Evolutionary conservation across 106 monocot genomes (phyloP), one percentile per base, ranked within the genome.

Genomic region (Agapanthus africanus): DNA sequence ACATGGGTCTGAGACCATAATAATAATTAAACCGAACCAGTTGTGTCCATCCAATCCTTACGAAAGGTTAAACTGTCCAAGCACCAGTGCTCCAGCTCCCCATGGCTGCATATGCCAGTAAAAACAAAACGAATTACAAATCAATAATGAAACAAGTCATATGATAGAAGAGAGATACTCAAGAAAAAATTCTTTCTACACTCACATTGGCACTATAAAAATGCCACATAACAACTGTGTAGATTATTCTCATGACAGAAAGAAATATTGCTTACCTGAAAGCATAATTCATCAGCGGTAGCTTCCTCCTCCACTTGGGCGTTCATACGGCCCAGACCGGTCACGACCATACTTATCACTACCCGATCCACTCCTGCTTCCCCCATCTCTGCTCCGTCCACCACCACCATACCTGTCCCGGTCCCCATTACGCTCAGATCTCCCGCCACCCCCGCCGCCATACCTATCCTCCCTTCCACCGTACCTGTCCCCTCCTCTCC

Each of bases 281-380:
- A 60, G 52, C 51, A 69, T 15, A 36, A 62, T 30, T 51, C 32
- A 54, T 62, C 41, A 79, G 56, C 85, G 82, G 46, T 85, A 84
- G 39, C 73, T 52, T 11, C 67, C 67, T 13, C 82, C 76, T 67
- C 77, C 70, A 59, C 82, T 64, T 18, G 79, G 74, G 25, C 93
- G 84, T 65, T 85, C 90, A 78, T 93, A 93, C 22, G 93, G 93
- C 54, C 90, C 93, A 63, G 93, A 90, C 6, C 90, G 70, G 23
- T 93, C 93, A 66, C 93, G 93, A 61, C 37, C 72, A 32, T 83
- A 88, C 0, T 79, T 79, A 28, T 86, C 93, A 49, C 75, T 61
- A 21, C 65, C 65, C 15, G 59, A 59, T 32, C 88, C 88, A 37
- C 82, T 74, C 40, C 81, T 74, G 42, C 78, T 62, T 25, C 84